A percentile compares a stretch with the other conserved stretches of the same genome.
Conservation (phyloP, 1,284 basidiomycete species). For the Melanopsichium pennsylvanicum region DNA sequence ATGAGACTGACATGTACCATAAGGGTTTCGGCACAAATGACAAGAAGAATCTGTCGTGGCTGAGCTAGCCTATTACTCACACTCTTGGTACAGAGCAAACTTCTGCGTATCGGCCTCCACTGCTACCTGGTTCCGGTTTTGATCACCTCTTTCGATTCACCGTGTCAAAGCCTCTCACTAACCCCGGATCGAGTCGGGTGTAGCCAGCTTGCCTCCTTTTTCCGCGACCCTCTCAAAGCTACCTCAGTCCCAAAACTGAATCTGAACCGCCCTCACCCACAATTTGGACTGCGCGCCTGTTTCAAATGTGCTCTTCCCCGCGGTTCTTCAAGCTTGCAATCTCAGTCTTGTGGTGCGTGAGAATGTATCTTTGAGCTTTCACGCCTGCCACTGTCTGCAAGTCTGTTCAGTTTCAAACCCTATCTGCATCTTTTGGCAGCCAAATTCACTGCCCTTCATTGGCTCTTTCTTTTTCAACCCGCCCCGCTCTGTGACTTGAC, state of each 20-base stretch:
- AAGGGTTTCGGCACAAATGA: no score
- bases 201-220: not conserved
- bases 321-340: no score
- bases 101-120: conserved; percentile 7
- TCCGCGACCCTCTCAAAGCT: conserved; percentile 14
- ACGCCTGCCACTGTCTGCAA: conserved; percentile 1
- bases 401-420: conserved; percentile 18
- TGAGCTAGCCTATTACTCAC: not conserved
- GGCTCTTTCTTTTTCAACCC: not conserved
- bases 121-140: not conserved
- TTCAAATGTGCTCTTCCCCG: no score
- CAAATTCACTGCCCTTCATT: conserved; percentile 21
- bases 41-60: not conserved
- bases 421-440: conserved; percentile 11
- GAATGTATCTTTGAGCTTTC: conserved; percentile 4
- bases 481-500: not conserved
- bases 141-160: not conserved
- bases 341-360: not conserved
- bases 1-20: no score
- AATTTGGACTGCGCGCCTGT: not conserved
- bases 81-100: not conserved
- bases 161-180: not conserved
- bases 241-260: not conserved
- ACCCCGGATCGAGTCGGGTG: conserved; percentile 34
- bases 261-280: not conserved